Percentiles rank a stretch among this genome's conserved stretches.
These are phyloP conservation scores for Ramichloridium luteum DNA, from an alignment of 2,329 filamentous ascomycete genomes.

Conservation along the genomic window DNA sequence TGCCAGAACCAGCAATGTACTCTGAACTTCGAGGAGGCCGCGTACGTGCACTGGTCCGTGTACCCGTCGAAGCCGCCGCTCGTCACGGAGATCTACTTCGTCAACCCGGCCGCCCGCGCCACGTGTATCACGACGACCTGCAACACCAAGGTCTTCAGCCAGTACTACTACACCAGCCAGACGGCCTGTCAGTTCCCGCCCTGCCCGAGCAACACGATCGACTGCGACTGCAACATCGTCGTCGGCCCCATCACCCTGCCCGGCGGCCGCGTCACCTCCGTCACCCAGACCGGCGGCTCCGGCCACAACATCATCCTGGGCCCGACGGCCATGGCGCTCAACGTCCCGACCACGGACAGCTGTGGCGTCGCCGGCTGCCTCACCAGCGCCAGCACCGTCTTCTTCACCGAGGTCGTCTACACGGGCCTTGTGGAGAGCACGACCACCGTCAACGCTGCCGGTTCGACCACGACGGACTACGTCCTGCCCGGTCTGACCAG, in stretches of 20 bases:
- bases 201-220: constrained; percentile 14
- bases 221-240: constrained; percentile 15
- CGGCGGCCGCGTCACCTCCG: constrained; percentile 9
- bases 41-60: constrained; percentile 12
- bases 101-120: constrained; percentile 7
- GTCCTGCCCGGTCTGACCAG: constrained; percentile 10
- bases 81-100: constrained; percentile 10
- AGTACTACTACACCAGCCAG: constrained; percentile 9
- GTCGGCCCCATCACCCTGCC: constrained; percentile 12
- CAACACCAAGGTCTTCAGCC: constrained; percentile 12
- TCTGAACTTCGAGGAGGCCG: constrained; percentile 11
- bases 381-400: constrained; percentile 1
- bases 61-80: constrained; percentile 6
- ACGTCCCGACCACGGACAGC: constrained; percentile 8
- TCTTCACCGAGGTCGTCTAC: constrained; percentile 11
- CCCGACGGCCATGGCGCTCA: constrained; percentile 8
- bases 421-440: constrained; percentile 8
- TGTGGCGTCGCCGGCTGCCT: constrained; percentile 8
- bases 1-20: constrained; percentile 10
- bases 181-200: constrained; percentile 9
- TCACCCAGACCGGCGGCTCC: constrained; percentile 12
- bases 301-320: constrained; percentile 16
- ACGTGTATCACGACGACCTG: constrained; percentile 16
- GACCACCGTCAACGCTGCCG: constrained; percentile 1
- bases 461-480: constrained; percentile 5